These are phyloP conservation scores for Magnaporthales sp. DNA, from an alignment of 2,329 filamentous ascomycete species.

Conservation along the genomic window DNA sequence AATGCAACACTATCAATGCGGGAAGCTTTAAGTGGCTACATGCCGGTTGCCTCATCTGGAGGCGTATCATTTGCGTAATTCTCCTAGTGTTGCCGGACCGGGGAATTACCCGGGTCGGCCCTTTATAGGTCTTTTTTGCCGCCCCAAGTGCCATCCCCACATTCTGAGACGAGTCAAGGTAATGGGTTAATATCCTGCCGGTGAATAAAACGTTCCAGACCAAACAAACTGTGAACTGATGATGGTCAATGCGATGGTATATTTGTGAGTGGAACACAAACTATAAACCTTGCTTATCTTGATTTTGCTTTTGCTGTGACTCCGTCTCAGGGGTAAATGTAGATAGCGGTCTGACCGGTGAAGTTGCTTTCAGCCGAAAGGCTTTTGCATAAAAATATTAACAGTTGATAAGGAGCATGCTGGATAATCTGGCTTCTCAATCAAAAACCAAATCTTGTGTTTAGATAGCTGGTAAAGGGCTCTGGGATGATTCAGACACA, in stretches of 20 bases:
- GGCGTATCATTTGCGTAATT: not conserved
- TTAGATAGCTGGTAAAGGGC: not conserved
- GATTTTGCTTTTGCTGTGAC: not conserved
- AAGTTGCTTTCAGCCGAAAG: not conserved
- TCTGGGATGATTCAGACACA: not conserved
- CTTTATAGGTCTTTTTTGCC: not conserved
- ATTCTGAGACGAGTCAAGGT: not conserved
- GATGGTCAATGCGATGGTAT: not conserved
- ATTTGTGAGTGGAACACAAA: not conserved
- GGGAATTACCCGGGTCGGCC: conserved; percentile 3
- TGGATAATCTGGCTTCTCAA: not conserved
- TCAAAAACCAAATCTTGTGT: not conserved
- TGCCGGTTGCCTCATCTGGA: not conserved
- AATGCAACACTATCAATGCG: not conserved
- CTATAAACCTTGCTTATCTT: not conserved
- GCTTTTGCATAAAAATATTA: not conserved
- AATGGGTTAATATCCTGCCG: not conserved
- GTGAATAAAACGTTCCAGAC: not conserved
- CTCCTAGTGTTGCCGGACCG: not conserved
- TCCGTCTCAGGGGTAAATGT: no score
- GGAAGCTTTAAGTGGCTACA: not conserved
- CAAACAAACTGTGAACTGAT: not conserved
- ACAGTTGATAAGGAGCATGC: not conserved
- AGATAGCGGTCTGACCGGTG: not conserved
- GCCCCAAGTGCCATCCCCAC: not conserved